Conservation (phyloP, 169 alveolate genomes). For the Fabrea salina region DNA sequence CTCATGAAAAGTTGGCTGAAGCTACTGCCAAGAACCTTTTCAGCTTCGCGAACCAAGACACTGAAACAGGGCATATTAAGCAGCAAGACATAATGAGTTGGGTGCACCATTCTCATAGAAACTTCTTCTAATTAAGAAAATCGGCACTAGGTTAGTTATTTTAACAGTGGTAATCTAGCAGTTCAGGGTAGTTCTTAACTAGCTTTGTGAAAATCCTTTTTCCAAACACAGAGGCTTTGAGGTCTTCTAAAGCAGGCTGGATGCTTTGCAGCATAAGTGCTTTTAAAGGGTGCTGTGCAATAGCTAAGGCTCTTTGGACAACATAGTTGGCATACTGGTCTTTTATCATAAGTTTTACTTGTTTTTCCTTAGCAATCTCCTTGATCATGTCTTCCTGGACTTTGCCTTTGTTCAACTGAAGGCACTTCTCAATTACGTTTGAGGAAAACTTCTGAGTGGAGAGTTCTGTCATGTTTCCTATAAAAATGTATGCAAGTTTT, state of each 20-base stretch:
- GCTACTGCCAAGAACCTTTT: conserved; percentile 29
- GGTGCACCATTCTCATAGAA: too few species aligned
- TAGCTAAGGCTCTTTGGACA: conserved; percentile 51
- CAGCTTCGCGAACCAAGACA: not conserved
- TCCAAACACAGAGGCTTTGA: conserved; percentile 65
- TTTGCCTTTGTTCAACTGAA: not conserved
- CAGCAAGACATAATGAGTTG: too few species aligned
- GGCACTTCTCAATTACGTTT: conserved; percentile 87
- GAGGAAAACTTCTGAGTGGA: conserved; percentile 92
- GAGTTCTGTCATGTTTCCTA: conserved; percentile 70
- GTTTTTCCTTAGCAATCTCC: conserved; percentile 62
- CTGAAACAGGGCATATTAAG: not conserved
- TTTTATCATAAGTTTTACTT: conserved; percentile 59
- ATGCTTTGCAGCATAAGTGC: conserved; percentile 55
- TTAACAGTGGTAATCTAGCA: too few species aligned
- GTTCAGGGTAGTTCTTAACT: conserved; percentile 46
- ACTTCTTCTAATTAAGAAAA: too few species aligned
- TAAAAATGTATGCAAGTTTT: conserved; percentile 70
- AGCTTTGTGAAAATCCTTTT: conserved; percentile 78
- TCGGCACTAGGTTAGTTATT: too few species aligned
- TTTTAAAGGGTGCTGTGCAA: conserved; percentile 64
- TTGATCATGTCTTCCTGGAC: not conserved
- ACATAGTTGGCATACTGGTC: conserved; percentile 85
- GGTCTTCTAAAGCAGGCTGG: conserved; percentile 66
- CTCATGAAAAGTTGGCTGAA: not conserved